Evolutionary conservation across 106 monocot genomes (phyloP).

Genomic region (Platanthera zijinensis): DNA sequence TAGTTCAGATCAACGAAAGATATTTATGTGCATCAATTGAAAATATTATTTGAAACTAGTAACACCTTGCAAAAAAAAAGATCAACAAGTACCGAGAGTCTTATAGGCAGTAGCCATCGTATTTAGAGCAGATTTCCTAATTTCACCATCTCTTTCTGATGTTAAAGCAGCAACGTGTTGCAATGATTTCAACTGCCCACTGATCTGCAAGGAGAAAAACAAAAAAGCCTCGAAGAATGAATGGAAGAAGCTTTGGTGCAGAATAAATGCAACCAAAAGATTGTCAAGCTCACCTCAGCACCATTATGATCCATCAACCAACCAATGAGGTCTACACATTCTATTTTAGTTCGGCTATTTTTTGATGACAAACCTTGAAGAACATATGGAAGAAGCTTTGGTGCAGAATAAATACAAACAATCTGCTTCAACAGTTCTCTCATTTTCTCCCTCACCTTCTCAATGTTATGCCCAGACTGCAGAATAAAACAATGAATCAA

Average conservation of each 20-base stretch:
- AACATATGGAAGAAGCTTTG: constrained; percentile 77
- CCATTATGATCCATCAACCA: constrained; percentile 71
- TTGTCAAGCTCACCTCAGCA: constrained; percentile 49
- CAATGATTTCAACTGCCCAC: constrained; percentile 84
- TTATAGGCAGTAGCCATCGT: constrained; percentile 95
- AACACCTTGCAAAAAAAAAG: neutral
- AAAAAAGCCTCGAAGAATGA: neutral
- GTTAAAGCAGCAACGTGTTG: constrained; percentile 85
- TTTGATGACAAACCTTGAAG: constrained; percentile 93
- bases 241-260: neutral
- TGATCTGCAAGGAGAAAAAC: constrained; percentile 45
- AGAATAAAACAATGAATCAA: constrained; percentile 7
- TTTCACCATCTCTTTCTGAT: constrained; percentile 96
- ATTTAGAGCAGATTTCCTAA: constrained; percentile 94
- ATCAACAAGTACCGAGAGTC: constrained; percentile 58
- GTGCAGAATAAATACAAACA: constrained; percentile 64
- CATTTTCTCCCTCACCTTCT: constrained; percentile 94
- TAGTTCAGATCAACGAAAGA: neutral
- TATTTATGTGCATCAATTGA: neutral
- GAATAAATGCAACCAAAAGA: neutral
- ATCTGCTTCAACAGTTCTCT: constrained; percentile 89
- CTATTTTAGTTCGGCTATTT: constrained; percentile 92
- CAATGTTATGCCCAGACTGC: constrained; percentile 98
- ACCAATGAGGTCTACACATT: constrained; percentile 88
- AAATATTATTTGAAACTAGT: neutral